A percentile compares a stretch with the other conserved stretches of the same genome.
Conservation (phyloP, 306 rosid species). For the Quercus agrifolia region DNA sequence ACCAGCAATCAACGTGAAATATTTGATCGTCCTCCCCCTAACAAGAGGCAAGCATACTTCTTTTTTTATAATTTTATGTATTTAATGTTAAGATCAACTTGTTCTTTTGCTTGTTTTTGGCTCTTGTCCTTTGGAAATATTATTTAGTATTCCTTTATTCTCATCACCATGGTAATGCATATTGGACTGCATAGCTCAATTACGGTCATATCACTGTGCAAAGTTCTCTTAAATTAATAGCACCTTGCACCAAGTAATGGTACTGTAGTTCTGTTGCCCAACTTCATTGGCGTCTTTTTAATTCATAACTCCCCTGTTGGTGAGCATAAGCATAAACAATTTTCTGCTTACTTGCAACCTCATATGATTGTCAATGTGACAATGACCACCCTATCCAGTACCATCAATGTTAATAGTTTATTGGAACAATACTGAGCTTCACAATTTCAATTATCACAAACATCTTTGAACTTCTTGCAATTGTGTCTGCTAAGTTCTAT, state of each 20-base stretch:
- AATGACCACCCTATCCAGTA: background rate
- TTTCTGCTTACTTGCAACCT: background rate
- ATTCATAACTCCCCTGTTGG: background rate
- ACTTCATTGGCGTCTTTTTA: background rate
- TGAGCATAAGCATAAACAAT: background rate
- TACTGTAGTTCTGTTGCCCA: background rate
- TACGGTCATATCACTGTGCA: background rate
- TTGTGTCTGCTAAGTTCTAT: slow-evolving; percentile 19
- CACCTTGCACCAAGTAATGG: background rate
- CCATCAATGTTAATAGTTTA: slow-evolving; percentile 1
- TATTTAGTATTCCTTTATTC: background rate
- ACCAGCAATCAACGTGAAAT: slow-evolving; percentile 85
- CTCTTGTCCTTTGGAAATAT: background rate
- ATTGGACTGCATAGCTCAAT: background rate
- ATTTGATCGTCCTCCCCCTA: slow-evolving; percentile 83
- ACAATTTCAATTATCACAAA: background rate
- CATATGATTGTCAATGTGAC: background rate
- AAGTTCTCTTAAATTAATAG: background rate
- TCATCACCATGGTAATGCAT: background rate
- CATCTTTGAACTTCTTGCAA: slow-evolving; percentile 4
- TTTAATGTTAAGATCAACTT: background rate
- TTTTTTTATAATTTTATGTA: slow-evolving; percentile 22
- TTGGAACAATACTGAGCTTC: background rate
- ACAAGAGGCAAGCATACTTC: slow-evolving; percentile 67
- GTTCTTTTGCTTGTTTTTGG: background rate